Conservation (phyloP, 805 yeast genomes). For the Saturnispora zaruensis region DNA sequence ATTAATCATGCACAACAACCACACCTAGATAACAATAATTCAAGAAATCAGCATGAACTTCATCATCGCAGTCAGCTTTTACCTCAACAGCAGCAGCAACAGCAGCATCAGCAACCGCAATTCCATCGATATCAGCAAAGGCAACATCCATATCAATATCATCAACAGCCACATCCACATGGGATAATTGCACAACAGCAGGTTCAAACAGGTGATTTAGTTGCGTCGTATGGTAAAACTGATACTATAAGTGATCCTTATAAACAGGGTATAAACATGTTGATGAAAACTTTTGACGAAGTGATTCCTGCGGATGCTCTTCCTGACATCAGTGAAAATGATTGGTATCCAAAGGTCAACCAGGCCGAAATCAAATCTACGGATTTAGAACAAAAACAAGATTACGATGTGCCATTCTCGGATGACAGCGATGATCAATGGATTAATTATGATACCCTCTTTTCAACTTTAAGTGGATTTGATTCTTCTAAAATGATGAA, state of each 20-base stretch:
- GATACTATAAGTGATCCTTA: not conserved
- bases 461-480: slow-evolving; percentile 2
- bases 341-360: slow-evolving; percentile 5
- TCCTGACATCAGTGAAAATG: not conserved
- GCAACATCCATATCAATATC: not conserved
- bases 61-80: not conserved
- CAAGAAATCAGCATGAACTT: not conserved
- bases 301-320: slow-evolving; percentile 1
- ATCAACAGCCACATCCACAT: not conserved
- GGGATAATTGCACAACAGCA: not conserved
- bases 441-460: not conserved
- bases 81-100: not conserved
- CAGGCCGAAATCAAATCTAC: not conserved
- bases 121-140: not conserved
- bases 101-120: not conserved
- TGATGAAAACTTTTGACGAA: slow-evolving; percentile 5
- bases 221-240: not conserved
- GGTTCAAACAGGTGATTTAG: not conserved
- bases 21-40: too few species aligned
- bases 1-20: not conserved
- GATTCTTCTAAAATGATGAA: not conserved
- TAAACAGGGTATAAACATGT: not conserved
- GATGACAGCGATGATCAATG: not conserved
- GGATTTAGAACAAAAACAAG: not conserved
- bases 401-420: not conserved